Base-by-base conservation (phyloP, 192 early-diverging fungal species). In the Funneliformis geosporum region DNA sequence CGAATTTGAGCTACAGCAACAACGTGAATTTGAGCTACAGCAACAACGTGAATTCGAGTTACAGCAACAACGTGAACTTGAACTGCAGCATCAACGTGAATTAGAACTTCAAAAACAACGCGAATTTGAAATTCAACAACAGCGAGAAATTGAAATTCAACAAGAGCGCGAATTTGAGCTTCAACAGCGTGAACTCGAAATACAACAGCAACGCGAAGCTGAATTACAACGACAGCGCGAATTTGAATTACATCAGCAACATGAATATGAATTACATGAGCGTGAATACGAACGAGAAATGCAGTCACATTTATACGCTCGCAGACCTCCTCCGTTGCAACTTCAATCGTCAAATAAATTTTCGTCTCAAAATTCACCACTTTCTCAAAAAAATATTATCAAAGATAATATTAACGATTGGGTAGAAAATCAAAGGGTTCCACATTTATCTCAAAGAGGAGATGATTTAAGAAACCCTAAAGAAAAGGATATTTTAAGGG, bases 321-420 rank as follows among this genome's bases (percentile, higher is more conserved):
- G 14, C 1, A 67, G 65, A 1, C 65, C 38, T 6, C 65, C 27
- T 28, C 65, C 65, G 14, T 33, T 67, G 16, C 65, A 67, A 25
- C 65, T 67, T 11, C 64, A 66, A 21, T 66, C 64, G n/a, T 44
- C 33, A 71, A 38, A 71, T 38, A 42, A 71, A n/a, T 44, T 38
- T 42, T n/a, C 69, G 9, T n/a, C 25, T 27, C 65, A 67, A 67
- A 25, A 27, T 27, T 33, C 33, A 33, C 33, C 33, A 33, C 33
- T 33, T 2, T 5, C 28, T 5, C 28, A 25, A 5, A 33, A 43
- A 46, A 46, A 18, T 42, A 72, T 16, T 11, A 46, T 33, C 0
- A 72, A 72, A 72, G 70, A 72, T 18, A 72, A 72, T 44, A 46
- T 72, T 42, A 25, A 72, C 42, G 70, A 72, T 46, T 72, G 70